Conservation (phyloP, 768 basidiomycete genomes). For the Suillus tomentosus region DNA sequence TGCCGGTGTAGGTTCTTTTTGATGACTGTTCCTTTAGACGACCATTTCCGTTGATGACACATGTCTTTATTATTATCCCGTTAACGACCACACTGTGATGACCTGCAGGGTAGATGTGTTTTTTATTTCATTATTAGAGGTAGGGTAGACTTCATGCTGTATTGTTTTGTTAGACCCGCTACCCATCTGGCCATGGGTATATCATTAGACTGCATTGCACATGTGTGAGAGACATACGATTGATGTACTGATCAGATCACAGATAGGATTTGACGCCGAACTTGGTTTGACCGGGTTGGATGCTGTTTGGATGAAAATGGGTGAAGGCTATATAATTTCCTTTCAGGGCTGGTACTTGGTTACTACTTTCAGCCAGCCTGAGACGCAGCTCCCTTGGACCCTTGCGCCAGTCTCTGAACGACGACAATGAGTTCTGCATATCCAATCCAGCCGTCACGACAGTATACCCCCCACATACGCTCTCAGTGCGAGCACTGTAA, state of each 20-base stretch:
- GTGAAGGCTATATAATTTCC: neutral
- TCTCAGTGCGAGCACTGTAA: conserved; percentile 63
- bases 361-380: neutral
- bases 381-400: neutral
- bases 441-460: conserved; percentile 63
- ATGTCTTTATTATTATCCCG: neutral
- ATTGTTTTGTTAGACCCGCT: neutral
- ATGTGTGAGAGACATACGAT: neutral
- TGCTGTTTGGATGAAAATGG: neutral
- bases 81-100: neutral
- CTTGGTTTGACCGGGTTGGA: neutral
- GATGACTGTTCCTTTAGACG: neutral
- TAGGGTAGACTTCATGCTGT: neutral
- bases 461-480: conserved; percentile 64
- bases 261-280: neutral
- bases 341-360: conserved; percentile 1
- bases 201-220: neutral
- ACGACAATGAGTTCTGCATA: conserved; percentile 48
- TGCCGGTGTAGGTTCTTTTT: neutral
- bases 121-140: neutral
- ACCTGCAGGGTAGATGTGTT: neutral
- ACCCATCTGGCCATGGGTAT: neutral
- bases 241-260: neutral
- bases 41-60: neutral
- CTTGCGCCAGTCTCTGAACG: conserved; percentile 2